Evolutionary conservation across 2,329 filamentous ascomycete species (phyloP).

Genomic region (Plenodomus lindquistii): DNA sequence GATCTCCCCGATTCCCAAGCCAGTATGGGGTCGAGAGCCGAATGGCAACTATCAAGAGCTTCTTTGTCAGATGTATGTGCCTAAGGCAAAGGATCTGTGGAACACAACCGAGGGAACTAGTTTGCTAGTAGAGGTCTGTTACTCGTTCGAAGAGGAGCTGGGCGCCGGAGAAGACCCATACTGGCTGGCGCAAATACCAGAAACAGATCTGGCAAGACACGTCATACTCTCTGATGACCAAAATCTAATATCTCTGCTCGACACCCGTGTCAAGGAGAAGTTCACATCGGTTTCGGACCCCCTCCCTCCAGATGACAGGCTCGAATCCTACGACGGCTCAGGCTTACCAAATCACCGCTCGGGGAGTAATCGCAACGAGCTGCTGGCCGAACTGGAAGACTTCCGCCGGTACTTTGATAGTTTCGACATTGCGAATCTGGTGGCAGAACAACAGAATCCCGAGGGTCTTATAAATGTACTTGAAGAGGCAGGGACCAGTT

Average conservation of each 20-base stretch:
- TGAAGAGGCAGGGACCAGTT: conserved; percentile 22
- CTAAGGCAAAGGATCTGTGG: conserved; percentile 81
- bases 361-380: conserved; percentile 13
- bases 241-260: conserved; percentile 70
- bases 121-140: conserved; percentile 71
- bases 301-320: conserved; percentile 66
- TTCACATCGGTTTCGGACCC: conserved; percentile 75
- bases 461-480: conserved; percentile 24
- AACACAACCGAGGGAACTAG: conserved; percentile 72
- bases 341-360: conserved; percentile 3
- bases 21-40: conserved; percentile 79
- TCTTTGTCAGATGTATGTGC: conserved; percentile 74
- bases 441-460: conserved; percentile 19
- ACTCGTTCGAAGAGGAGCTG: conserved; percentile 46
- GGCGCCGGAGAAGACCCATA: conserved; percentile 33
- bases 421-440: conserved; percentile 26
- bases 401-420: conserved; percentile 34
- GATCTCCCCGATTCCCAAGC: conserved; percentile 73
- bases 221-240: conserved; percentile 78
- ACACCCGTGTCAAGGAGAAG: conserved; percentile 61
- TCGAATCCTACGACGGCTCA: conserved; percentile 25
- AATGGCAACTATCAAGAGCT: conserved; percentile 68
- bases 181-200: conserved; percentile 35
- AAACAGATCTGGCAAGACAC: conserved; percentile 68
- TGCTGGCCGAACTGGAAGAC: conserved; percentile 30